Base-by-base conservation (phyloP, 1,284 basidiomycete genomes). In the Cutaneotrichosporon dermatis region DNA sequence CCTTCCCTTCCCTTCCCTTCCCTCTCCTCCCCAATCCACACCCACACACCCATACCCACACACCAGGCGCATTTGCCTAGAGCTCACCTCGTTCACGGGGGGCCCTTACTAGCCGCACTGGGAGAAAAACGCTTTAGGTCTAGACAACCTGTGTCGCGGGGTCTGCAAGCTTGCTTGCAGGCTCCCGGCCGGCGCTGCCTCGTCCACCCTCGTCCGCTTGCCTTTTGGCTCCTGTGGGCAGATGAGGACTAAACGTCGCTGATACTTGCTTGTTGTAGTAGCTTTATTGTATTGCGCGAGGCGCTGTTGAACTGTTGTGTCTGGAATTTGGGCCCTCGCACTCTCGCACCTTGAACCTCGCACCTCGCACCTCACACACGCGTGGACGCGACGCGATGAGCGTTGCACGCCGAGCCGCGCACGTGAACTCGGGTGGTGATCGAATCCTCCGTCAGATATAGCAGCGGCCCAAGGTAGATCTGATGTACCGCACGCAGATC, bases 1-100 rank as follows among this genome's bases (percentile, higher is more conserved):
- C 45, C 50, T 25, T 25, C 25, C 50, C 35, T 45, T 35, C 15
- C 8, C 54, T 44, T n/a, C 54, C 39, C 37, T 41, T 15, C 9
- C 50, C 15, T 11, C 49, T 35, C 12, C 33, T 39, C 49, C 43
- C 40, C 6, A 12, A 13, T 44, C 25, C 25, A 25, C 25, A 25
- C 25, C 25, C 25, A 25, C 25, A 25, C 25, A 25, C 25, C 25
- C 25, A 25, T 25, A 25, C 25, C 25, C 33, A 15, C 34, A 15
- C 44, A 46, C 62, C 62, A 63, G 62, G 55, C 62, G 55, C 59
- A 63, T 60, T 63, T 63, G 62, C 62, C 62, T 63, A 63, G 62
- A 58, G 62, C 53, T 16, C 57, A 59, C 62, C 62, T 58, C 54
- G 45, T 49, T 58, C 56, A 50, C 55, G 58, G 59, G 56, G 59